These are phyloP conservation scores for Dysphania ambrosioides DNA, from an alignment of 148 eudicot genomes.

Conservation along the genomic window DNA sequence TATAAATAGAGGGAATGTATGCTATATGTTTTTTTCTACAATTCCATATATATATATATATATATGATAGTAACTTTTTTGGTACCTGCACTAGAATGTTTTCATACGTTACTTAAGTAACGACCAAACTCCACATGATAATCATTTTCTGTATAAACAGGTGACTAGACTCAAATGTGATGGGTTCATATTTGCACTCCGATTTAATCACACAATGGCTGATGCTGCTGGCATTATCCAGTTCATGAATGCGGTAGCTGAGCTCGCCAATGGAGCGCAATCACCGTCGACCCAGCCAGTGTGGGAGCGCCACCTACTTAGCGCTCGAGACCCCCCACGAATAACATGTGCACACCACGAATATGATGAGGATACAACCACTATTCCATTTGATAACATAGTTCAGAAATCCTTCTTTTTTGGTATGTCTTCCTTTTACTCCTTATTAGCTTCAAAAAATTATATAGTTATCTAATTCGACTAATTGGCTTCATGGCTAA, in stretches of 20 bases:
- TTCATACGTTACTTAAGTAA: too few species aligned
- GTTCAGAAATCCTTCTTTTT: constrained; percentile 21
- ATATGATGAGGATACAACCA: constrained; percentile 1
- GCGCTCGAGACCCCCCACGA: constrained; percentile 23
- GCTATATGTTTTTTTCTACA: too few species aligned
- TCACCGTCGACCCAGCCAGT: constrained; percentile 18
- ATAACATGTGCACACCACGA: constrained; percentile 8
- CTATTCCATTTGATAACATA: constrained; percentile 6
- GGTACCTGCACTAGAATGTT: too few species aligned
- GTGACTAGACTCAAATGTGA: constrained; percentile 6
- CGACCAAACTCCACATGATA: too few species aligned
- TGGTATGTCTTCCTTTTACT: constrained; percentile 1
- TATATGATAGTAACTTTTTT: too few species aligned
- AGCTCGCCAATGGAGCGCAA: constrained; percentile 20
- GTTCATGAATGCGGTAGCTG: too few species aligned
- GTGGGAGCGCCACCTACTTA: constrained; percentile 30
- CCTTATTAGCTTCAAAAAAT: too few species aligned
- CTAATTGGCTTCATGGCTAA: too few species aligned
- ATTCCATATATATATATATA: too few species aligned
- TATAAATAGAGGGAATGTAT: too few species aligned
- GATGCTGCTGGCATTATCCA: constrained; percentile 12
- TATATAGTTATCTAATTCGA: too few species aligned
- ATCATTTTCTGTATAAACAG: too few species aligned
- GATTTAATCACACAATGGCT: not conserved
- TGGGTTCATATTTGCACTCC: constrained; percentile 4